These are phyloP conservation scores for Neurospora sp. DNA, from an alignment of 495 filamentous ascomycete species.

Conservation along the genomic window DNA sequence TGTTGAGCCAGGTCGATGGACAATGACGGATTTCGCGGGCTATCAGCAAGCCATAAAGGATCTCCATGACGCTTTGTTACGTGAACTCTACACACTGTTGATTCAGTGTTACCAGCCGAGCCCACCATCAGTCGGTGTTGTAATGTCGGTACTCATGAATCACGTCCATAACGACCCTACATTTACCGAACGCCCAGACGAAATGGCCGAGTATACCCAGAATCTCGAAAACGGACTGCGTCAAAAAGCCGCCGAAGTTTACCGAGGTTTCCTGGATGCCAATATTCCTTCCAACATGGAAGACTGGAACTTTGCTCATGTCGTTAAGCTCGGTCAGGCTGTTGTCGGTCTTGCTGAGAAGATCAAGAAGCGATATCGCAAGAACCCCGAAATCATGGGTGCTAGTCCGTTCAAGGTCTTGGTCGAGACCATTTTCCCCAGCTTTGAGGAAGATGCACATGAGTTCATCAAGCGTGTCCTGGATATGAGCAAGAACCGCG, in stretches of 20 bases:
- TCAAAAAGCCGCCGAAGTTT: slow-evolving; percentile 61
- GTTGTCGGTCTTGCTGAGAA: slow-evolving; percentile 72
- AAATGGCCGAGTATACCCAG: slow-evolving; percentile 55
- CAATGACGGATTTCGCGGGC: slow-evolving; percentile 61
- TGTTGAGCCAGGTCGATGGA: slow-evolving; percentile 55
- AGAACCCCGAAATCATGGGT: slow-evolving; percentile 82
- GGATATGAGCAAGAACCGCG: slow-evolving; percentile 51
- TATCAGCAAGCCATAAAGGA: slow-evolving; percentile 66
- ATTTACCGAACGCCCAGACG: slow-evolving; percentile 59
- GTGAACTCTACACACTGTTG: slow-evolving; percentile 79
- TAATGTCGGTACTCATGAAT: slow-evolving; percentile 72
- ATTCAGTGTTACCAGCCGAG: slow-evolving; percentile 86
- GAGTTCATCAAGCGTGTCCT: slow-evolving; percentile 75
- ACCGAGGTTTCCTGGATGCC: slow-evolving; percentile 59
- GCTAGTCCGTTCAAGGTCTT: slow-evolving; percentile 76
- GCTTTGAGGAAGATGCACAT: slow-evolving; percentile 77
- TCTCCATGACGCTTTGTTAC: slow-evolving; percentile 71
- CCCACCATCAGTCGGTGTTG: slow-evolving; percentile 61
- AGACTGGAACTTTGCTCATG: slow-evolving; percentile 75
- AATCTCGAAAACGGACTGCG: slow-evolving; percentile 64
- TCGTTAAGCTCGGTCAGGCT: slow-evolving; percentile 77
- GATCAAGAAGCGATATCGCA: slow-evolving; percentile 84
- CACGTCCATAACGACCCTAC: slow-evolving; percentile 72
- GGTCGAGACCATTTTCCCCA: slow-evolving; percentile 73
- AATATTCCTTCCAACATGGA: slow-evolving; percentile 65